Evolutionary conservation across 345 rosid genomes (phyloP).

Genomic region (Lepidium africanum): DNA sequence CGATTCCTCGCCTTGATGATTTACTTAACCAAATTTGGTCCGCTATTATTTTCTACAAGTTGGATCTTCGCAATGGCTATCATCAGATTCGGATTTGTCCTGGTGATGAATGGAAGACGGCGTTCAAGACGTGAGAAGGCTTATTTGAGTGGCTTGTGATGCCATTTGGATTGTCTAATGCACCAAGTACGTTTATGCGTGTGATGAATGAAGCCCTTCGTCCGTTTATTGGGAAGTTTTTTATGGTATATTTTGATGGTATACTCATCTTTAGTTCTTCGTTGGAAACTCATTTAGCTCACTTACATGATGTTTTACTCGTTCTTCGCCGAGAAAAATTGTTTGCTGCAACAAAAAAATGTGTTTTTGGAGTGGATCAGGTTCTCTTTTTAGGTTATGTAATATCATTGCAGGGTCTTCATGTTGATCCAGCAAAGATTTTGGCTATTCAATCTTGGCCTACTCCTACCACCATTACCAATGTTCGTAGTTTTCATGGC

Average conservation of each 20-base stretch:
- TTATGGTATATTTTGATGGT: background rate
- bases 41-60: too few relatives aligned
- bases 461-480: background rate
- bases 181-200: too few relatives aligned
- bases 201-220: too few relatives aligned
- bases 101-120: too few relatives aligned
- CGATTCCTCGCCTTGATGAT: too few relatives aligned
- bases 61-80: too few relatives aligned
- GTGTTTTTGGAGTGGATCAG: background rate
- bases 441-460: background rate
- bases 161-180: too few relatives aligned
- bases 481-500: background rate
- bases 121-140: too few relatives aligned
- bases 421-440: background rate
- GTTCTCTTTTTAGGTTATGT: background rate
- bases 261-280: background rate
- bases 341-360: background rate
- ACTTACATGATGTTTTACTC: background rate
- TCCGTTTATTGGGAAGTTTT: background rate
- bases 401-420: background rate
- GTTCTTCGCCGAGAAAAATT: background rate
- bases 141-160: too few relatives aligned
- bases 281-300: background rate
- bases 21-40: too few relatives aligned
- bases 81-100: too few relatives aligned